Evolutionary conservation across 2,329 filamentous ascomycete genomes (phyloP).

Genomic region (Pseudocercospora eumusae): DNA sequence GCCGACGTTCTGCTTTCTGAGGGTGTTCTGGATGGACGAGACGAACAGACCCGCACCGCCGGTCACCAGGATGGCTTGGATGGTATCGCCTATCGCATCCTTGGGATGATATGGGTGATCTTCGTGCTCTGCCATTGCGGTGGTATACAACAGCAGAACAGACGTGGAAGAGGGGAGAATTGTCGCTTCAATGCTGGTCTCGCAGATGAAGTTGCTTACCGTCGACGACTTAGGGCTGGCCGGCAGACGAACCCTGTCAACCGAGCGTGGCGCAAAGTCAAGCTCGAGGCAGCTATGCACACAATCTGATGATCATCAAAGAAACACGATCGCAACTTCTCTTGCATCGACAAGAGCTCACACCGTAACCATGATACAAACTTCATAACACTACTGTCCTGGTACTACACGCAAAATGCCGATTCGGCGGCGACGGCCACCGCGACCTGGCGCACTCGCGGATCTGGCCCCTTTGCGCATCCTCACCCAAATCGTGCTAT

Average conservation of each 20-base stretch:
- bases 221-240: neutral
- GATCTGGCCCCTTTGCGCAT: slow-evolving; percentile 69
- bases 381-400: neutral
- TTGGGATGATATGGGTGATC: slow-evolving; percentile 62
- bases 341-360: neutral
- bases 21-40: slow-evolving; percentile 81
- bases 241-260: neutral
- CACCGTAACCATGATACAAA: neutral
- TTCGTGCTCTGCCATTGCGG: slow-evolving; percentile 51
- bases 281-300: neutral
- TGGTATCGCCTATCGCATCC: slow-evolving; percentile 70
- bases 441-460: slow-evolving; percentile 64
- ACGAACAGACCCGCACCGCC: slow-evolving; percentile 69
- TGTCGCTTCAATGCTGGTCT: slow-evolving; percentile 32
- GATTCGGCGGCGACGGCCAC: slow-evolving; percentile 60
- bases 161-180: neutral
- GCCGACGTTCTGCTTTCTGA: slow-evolving; percentile 79
- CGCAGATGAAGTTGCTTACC: neutral
- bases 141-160: slow-evolving; percentile 1
- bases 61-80: slow-evolving; percentile 66
- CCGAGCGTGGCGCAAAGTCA: neutral
- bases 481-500: slow-evolving; percentile 64
- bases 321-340: neutral
- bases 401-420: slow-evolving; percentile 6
- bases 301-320: neutral